Conservation (phyloP, 2,329 filamentous ascomycete species). For the Cladophialophora yegresii region DNA sequence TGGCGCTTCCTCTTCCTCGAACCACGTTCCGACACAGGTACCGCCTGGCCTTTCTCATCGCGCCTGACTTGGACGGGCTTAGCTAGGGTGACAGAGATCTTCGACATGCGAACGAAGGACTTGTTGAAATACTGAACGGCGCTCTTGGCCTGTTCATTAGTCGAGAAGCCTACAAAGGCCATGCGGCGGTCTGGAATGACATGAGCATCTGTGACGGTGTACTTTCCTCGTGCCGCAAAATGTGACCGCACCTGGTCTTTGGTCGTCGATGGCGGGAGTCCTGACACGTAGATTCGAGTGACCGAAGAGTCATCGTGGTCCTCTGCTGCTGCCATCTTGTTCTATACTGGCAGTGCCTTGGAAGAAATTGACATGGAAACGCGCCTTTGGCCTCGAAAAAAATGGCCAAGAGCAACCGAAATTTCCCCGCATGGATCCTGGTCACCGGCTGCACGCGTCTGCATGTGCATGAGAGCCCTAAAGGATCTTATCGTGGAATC, state of each 20-base stretch:
- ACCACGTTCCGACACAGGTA: conserved; percentile 27
- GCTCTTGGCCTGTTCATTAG: conserved; percentile 72
- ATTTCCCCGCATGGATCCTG: conserved; percentile 2
- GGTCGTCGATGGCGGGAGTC: conserved; percentile 80
- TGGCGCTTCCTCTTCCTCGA: conserved; percentile 32
- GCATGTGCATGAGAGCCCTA: not conserved
- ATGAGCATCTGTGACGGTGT: conserved; percentile 85
- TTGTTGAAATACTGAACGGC: conserved; percentile 95
- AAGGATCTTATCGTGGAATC: not conserved
- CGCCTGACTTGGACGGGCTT: conserved; percentile 63
- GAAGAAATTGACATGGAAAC: not conserved
- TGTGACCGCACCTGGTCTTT: conserved; percentile 86
- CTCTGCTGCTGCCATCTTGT: conserved; percentile 8
- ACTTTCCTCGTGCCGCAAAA: conserved; percentile 67
- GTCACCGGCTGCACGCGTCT: not conserved
- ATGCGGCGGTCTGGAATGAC: conserved; percentile 86
- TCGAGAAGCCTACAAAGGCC: conserved; percentile 93
- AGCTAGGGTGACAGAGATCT: conserved; percentile 85
- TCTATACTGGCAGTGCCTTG: not conserved
- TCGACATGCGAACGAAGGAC: conserved; percentile 94
- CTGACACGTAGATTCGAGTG: conserved; percentile 70
- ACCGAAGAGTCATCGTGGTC: conserved; percentile 17
- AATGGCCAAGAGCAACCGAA: not conserved
- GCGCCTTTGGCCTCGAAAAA: not conserved
- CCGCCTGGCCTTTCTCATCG: conserved; percentile 26